Base-by-base conservation (phyloP, 2,329 filamentous ascomycete genomes). In the Emydomyces testavorans region DNA sequence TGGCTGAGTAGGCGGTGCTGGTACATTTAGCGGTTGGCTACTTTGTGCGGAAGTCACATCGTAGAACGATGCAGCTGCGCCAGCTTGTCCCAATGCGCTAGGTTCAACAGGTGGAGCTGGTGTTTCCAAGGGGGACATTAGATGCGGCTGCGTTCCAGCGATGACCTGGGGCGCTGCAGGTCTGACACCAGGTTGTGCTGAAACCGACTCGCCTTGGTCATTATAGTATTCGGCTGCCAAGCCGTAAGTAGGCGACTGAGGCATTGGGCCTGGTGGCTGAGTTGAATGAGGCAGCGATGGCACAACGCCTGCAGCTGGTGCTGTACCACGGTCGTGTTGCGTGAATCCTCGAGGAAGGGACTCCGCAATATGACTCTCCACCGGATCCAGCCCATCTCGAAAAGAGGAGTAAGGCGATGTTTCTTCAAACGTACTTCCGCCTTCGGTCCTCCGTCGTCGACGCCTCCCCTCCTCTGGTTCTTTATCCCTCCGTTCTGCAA, bases 211-310 rank as follows among this genome's bases (percentile, higher is more conserved):
- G 8, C 78, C 78, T 55, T 77, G 71, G 57, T 81, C 78, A 36
- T 73, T 71, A 58, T 81, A 82, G 59, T 79, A 82, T 28, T 79
- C 76, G 13, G 79, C 72, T 4, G 77, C 77, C 29, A 70, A 68
- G 26, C 78, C 79, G 46, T 71, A 70, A 16, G 69, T 26, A 10
- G 39, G 7, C 23, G 48, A 5, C 8, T 23, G 39, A 16, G 43
- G 56, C 50, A 38, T 45, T 50, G 39, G 43, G 29, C 20, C 29
- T 5, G 11, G 11, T 24, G 35, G 16, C 10, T 42, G 42, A 35
- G 31, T 29, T 28, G 41, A 16, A 28, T 28, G 16, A 21, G 35
- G 32, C 8, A 21, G 49, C n/a, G 41, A 24, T 18, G 38, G 6
- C 13, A 15, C 18, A 20, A n/a, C 21, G 6, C 32, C 21, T 1